These are phyloP conservation scores for Rhizophagus sp. DNA, from an alignment of 192 early-diverging fungal genomes.

Conservation along the genomic window DNA sequence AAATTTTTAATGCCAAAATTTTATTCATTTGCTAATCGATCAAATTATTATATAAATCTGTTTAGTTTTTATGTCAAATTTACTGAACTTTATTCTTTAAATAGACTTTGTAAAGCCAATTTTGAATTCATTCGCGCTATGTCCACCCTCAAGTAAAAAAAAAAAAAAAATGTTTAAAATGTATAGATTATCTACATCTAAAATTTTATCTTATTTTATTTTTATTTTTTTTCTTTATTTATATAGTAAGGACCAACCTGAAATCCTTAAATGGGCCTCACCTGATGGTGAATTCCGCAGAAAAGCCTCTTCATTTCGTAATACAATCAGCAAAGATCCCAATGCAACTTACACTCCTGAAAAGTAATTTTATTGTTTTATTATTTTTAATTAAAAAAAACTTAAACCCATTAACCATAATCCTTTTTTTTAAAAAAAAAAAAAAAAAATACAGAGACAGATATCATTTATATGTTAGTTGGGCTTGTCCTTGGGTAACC, in stretches of 20 bases:
- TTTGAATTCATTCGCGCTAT: not conserved
- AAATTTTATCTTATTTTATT: not conserved
- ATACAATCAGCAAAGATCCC: slow-evolving; percentile 52
- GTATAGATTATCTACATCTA: not conserved
- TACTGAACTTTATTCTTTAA: not conserved
- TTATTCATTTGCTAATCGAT: too few species aligned
- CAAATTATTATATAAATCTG: not conserved
- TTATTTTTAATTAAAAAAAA: too few species aligned
- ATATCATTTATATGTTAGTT: slow-evolving; percentile 80
- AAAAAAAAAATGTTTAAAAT: not conserved
- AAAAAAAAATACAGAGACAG: slow-evolving; percentile 46
- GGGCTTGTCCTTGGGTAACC: slow-evolving; percentile 64
- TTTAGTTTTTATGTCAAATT: not conserved
- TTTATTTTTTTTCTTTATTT: not conserved
- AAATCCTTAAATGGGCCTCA: slow-evolving; percentile 56
- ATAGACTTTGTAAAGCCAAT: not conserved
- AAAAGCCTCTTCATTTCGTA: slow-evolving; percentile 72
- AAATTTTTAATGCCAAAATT: not conserved
- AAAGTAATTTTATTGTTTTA: slow-evolving; percentile 41
- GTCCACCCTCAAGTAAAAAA: not conserved
- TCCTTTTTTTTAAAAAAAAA: not conserved
- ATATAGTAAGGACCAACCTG: not conserved
- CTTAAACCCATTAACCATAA: not conserved
- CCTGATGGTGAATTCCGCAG: slow-evolving; percentile 82
- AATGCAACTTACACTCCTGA: slow-evolving; percentile 73